Conservation (phyloP, 345 rosid species). For the Eucalyptus polybractea region DNA sequence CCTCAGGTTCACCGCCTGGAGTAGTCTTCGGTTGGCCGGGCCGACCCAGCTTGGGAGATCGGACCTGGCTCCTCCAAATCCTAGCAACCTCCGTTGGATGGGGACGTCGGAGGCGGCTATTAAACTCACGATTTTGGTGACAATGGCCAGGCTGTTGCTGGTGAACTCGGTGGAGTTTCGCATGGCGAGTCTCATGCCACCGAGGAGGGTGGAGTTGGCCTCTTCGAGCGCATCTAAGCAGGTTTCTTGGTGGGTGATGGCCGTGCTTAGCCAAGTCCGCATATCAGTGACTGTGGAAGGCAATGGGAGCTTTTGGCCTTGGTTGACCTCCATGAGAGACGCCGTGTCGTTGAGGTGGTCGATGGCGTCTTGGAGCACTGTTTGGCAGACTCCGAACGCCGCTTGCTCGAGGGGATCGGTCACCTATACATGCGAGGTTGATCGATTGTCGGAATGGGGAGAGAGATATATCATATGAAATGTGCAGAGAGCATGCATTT, state of each 20-base stretch:
- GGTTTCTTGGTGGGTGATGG: slow-evolving; percentile 2
- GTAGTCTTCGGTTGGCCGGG: slow-evolving; percentile 30
- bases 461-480: too few relatives aligned
- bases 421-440: not conserved
- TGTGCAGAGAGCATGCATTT: too few relatives aligned
- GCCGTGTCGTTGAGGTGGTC: not conserved
- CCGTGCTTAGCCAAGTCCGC: slow-evolving; percentile 8
- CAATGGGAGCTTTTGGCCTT: not conserved
- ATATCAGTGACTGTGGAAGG: not conserved
- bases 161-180: slow-evolving; percentile 7
- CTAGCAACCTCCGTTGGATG: slow-evolving; percentile 36
- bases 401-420: not conserved
- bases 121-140: slow-evolving; percentile 32
- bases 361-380: slow-evolving; percentile 7
- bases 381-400: slow-evolving; percentile 5
- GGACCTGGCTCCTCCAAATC: not conserved
- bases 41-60: slow-evolving; percentile 51
- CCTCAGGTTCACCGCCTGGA: slow-evolving; percentile 7
- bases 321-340: not conserved
- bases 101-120: slow-evolving; percentile 30
- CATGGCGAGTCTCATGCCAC: slow-evolving; percentile 1
- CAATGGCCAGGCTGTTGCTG: slow-evolving; percentile 29
- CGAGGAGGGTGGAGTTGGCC: not conserved
- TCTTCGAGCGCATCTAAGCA: slow-evolving; percentile 7
- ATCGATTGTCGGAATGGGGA: not conserved